A percentile compares a stretch with the other conserved stretches of the same genome.
Conservation (phyloP, 2,329 filamentous ascomycete species). For the Rutstroemia sp. region DNA sequence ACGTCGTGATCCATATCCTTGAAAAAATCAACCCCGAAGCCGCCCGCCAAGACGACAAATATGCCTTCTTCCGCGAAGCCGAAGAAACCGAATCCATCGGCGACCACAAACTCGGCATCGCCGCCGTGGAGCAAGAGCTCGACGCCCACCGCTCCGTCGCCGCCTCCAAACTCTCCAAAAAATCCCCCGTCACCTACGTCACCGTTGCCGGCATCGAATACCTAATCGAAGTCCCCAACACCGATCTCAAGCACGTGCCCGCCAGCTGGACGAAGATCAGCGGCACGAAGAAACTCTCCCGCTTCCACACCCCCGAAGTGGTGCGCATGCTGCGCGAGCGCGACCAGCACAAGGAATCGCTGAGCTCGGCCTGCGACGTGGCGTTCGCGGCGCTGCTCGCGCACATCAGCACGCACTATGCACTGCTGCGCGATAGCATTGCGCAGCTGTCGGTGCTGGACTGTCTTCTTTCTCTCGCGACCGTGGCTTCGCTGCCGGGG, state of each 20-base stretch:
- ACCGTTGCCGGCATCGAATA: conserved; percentile 90
- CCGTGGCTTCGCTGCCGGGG: conserved; percentile 76
- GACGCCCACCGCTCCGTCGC: conserved; percentile 67
- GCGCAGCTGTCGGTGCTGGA: conserved; percentile 81
- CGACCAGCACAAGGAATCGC: conserved; percentile 89
- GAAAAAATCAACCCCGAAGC: conserved; percentile 80
- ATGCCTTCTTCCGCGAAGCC: conserved; percentile 81
- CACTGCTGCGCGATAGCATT: conserved; percentile 81
- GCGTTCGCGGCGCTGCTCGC: conserved; percentile 69
- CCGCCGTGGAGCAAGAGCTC: conserved; percentile 83
- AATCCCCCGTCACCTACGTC: conserved; percentile 63
- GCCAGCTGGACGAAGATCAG: conserved; percentile 94
- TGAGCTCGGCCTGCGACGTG: conserved; percentile 82
- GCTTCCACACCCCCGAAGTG: conserved; percentile 92
- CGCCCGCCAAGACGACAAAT: conserved; percentile 84
- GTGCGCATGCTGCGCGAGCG: conserved; percentile 75
- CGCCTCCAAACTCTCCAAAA: conserved; percentile 64
- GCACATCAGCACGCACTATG: conserved; percentile 76
- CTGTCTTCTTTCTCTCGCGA: conserved; percentile 79
- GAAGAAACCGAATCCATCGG: conserved; percentile 85
- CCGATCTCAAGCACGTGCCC: conserved; percentile 76
- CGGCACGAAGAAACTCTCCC: conserved; percentile 83
- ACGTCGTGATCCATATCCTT: conserved; percentile 66
- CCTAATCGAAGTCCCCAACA: conserved; percentile 83
- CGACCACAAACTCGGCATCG: conserved; percentile 84